Conservation (phyloP, 208 protist species). For the Trypanosoma avium region DNA sequence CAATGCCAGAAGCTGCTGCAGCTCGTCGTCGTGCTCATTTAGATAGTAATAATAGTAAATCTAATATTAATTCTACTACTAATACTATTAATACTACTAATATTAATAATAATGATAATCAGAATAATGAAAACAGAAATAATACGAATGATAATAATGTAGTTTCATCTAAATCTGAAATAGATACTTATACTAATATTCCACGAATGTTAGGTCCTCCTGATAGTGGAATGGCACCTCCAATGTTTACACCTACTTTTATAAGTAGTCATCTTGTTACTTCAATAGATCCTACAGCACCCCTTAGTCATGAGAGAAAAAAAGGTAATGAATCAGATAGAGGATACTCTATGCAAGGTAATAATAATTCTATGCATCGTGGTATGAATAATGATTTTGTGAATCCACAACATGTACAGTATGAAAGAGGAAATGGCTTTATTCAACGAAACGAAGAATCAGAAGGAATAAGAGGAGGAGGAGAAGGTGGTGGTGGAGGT, state of each 20-base stretch:
- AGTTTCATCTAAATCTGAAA: not conserved
- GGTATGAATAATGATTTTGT: slow-evolving; percentile 25
- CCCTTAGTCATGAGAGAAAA: not conserved
- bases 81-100: not conserved
- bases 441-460: not conserved
- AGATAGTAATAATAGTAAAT: not conserved
- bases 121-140: too few relatives aligned
- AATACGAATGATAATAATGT: not conserved
- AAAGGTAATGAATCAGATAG: slow-evolving; percentile 6
- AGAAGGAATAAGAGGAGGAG: not conserved
- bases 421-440: slow-evolving; percentile 5
- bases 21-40: slow-evolving; percentile 29
- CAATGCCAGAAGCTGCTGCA: slow-evolving; percentile 55
- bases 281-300: slow-evolving; percentile 21
- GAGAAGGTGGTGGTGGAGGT: not conserved
- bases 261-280: slow-evolving; percentile 67
- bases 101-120: not conserved
- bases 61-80: not conserved
- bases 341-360: slow-evolving; percentile 8
- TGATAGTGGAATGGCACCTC: slow-evolving; percentile 15
- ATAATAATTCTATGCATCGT: slow-evolving; percentile 7
- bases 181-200: not conserved
- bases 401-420: slow-evolving; percentile 17
- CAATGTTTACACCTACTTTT: slow-evolving; percentile 54
- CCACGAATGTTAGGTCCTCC: slow-evolving; percentile 32